Base-by-base conservation (phyloP, 2,329 filamentous ascomycete species). In the Colletotrichum sp. region DNA sequence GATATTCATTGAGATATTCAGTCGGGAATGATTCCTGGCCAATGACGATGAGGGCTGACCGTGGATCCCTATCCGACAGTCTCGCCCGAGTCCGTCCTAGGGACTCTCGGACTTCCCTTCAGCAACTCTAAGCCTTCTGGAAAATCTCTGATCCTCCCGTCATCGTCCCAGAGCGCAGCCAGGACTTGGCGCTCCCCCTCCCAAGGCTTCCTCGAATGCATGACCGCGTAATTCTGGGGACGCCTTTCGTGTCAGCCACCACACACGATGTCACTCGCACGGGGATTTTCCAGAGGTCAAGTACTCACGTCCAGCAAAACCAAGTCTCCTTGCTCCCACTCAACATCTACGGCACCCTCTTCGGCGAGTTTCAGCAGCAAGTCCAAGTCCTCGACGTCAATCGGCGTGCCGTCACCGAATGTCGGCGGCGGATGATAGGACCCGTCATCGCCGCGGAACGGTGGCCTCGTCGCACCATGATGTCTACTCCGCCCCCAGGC, bases 361-460 rank as follows among this genome's bases (percentile, higher is more conserved):
- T 83, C 81, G 0, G 82, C 81, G 24, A 83, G 76, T 12, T 78
- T 63, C 4, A 84, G 79, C 4, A 80, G 79, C 28, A 83, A 77
- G 55, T 84, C 81, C 10, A 84, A 78, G 60, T 83, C 78, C 16
- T 80, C 57, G 8, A 78, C 79, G 21, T 83, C 80, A 21, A 84
- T 83, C 49, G 76, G 72, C 26, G 78, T 79, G 2, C 81, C 81
- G 44, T 84, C 81, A 3, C 81, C 82, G 44, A 80, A 83, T 24
- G 79, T 76, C 1, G 81, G 82, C 18, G 82, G 83, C 6, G 83
- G 82, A 57, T 84, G 82, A 32, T 84, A 85, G 4, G 81, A 82
- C n/a, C 75, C 80, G 55, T 84, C 81, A 55, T 84, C 82, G 6
- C 82, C 82, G 18, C 76, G 79, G 69, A 83, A 83, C 0, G 82